Evolutionary conservation across 441 rosid species (phyloP), one percentile per base, ranked within the genome.

Genomic region (Flueggea neowawraea): DNA sequence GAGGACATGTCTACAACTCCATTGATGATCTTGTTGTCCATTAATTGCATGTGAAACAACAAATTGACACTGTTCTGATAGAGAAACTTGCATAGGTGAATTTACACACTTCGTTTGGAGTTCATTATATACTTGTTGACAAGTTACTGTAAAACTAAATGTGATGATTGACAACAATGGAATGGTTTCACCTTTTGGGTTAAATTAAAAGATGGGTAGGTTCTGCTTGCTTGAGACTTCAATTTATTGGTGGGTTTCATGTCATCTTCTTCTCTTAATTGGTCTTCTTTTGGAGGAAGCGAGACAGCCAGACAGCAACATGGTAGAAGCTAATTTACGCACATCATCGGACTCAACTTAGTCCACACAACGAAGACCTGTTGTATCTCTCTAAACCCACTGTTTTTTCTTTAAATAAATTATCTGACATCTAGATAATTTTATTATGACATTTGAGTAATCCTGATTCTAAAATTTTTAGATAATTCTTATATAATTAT

Each of bases 241-340:
- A 67, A 60, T 58, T 58, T 50, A 67, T 63, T 72, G 63, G 73
- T 76, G 67, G 83, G 77, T 73, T 73, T 71, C 72, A 66, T 68
- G 71, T 78, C 77, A 65, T 65, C 57, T 67, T 67, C 61, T 55
- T 57, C 56, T 63, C 55, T 57, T 48, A 43, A 43, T 6, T 11
- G 10, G 16, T 43, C 9, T 68, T 36, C n/a, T 36, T 32, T 31
- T 28, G 33, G 6, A 6, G 9, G 14, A n/a, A 57, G 16, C 48
- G 2, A 31, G 28, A 61, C 12, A 60, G 28, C 28, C 28, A 22
- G 28, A 22, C 28, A 22, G 28, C 28, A 22, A 22, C 28, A 22
- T 22, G 28, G 28, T 22, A 22, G 28, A 22, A 22, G 28, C 28
- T 36, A 36, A 3, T 36, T 36, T 36, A 8, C 41, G 4, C 41